Conservation (phyloP, 2,329 filamentous ascomycete genomes). For the Diaporthe ampelina region DNA sequence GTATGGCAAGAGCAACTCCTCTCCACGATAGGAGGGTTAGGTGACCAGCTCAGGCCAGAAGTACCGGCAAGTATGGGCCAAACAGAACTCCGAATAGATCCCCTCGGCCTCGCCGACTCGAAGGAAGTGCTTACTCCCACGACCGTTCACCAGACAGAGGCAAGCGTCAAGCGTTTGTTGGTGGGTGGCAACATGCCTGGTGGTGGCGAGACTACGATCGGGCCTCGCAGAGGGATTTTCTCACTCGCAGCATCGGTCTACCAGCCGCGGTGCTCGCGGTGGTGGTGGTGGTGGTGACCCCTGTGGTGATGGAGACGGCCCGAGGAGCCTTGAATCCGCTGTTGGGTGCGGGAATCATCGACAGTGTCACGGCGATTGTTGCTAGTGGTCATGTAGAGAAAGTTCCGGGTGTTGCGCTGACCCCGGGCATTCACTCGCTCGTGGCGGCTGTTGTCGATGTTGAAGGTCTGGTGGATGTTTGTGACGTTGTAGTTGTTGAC, state of each 20-base stretch:
- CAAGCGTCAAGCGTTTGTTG: neutral
- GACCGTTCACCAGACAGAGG: neutral
- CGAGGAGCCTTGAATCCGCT: neutral
- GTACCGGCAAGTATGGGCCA: neutral
- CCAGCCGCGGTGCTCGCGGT: slow-evolving; percentile 12
- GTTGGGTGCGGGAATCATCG: neutral
- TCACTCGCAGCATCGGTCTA: slow-evolving; percentile 4
- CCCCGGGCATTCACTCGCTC: neutral
- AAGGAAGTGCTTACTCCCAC: neutral
- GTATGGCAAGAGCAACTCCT: slow-evolving; percentile 2
- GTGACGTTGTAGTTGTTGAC: slow-evolving; percentile 1
- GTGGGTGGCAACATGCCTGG: neutral
- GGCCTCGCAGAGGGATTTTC: neutral
- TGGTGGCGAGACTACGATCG: neutral
- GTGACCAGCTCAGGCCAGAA: neutral
- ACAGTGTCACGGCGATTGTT: neutral
- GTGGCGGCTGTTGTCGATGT: slow-evolving; percentile 7
- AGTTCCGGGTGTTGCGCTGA: neutral
- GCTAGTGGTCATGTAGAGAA: accelerated
- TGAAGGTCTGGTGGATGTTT: neutral
- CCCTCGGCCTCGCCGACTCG: neutral
- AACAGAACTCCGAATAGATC: neutral
- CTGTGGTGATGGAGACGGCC: neutral
- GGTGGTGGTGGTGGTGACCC: neutral
- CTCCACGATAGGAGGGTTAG: neutral